A percentile compares a stretch with the other conserved stretches of the same genome.
phyloP scores from a whole-genome alignment of 2,329 filamentous ascomycete species.

The Trichophyton equinum region DNA sequence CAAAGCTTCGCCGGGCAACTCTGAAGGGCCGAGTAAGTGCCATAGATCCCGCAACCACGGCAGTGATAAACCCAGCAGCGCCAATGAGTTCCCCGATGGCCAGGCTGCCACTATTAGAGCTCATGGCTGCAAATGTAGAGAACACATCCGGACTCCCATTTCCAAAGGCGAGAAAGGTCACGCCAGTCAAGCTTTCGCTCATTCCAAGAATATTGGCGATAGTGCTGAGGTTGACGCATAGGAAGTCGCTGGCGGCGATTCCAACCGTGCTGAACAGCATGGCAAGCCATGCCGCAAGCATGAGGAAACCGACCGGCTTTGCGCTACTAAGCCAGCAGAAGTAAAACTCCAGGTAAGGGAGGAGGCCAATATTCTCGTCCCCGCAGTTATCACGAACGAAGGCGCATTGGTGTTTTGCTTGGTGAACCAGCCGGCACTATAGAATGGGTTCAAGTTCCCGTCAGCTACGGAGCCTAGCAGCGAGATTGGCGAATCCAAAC shows the following conservation, averaged over 20 bases:
- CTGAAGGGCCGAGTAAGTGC: constrained; percentile 89
- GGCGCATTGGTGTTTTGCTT: constrained; percentile 66
- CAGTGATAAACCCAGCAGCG: constrained; percentile 89
- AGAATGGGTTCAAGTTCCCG: neutral
- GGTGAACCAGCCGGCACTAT: constrained; percentile 68
- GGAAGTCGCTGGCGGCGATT: constrained; percentile 95
- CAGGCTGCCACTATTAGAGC: constrained; percentile 90
- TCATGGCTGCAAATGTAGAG: constrained; percentile 96
- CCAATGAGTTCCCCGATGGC: constrained; percentile 91
- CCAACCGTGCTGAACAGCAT: constrained; percentile 93
- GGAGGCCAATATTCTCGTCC: constrained; percentile 78
- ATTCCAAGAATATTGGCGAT: constrained; percentile 80
- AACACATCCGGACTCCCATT: constrained; percentile 98
- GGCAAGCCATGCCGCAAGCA: constrained; percentile 71
- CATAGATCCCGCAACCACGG: constrained; percentile 94
- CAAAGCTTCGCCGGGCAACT: constrained; percentile 77
- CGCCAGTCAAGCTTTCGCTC: constrained; percentile 90
- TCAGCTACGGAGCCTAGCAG: neutral
- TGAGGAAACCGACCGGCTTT: constrained; percentile 63
- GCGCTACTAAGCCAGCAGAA: constrained; percentile 63
- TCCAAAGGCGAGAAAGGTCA: constrained; percentile 91
- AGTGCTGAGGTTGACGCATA: constrained; percentile 91
- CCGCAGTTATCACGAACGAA: constrained; percentile 72
- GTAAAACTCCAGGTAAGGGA: constrained; percentile 81
- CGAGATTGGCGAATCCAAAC: neutral